These are phyloP conservation scores for Amanita muscaria DNA, from an alignment of 768 basidiomycete species.

Conservation along the genomic window DNA sequence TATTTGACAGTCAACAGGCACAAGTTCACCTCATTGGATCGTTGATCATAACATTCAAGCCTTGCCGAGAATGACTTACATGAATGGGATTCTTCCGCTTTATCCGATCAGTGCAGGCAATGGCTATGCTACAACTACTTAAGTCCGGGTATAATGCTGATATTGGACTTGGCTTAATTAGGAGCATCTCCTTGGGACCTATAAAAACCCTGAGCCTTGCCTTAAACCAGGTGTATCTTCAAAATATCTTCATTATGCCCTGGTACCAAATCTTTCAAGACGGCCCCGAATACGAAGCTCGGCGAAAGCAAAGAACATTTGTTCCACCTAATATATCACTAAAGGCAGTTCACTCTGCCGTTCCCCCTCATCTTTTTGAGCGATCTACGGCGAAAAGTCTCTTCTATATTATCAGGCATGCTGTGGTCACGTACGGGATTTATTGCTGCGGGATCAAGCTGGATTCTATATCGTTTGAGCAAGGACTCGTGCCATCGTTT, in stretches of 20 bases:
- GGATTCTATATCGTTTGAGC: conserved; percentile 12
- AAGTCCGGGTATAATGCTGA: no score
- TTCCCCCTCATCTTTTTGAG: conserved; percentile 39
- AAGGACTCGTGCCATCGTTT: background rate
- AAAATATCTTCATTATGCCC: conserved; percentile 26
- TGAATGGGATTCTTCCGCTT: background rate
- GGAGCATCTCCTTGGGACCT: no score
- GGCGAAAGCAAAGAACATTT: conserved; percentile 29
- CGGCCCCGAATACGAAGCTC: conserved; percentile 42
- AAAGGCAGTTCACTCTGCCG: conserved; percentile 37
- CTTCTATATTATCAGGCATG: conserved; percentile 34
- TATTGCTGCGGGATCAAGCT: conserved; percentile 32
- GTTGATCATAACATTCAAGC: no score
- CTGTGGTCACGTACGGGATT: conserved; percentile 29
- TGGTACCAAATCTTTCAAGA: conserved; percentile 38
- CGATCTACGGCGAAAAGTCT: conserved; percentile 35
- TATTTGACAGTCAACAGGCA: no score
- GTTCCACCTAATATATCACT: conserved; percentile 33
- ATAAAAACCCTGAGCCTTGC: background rate
- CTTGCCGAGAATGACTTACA: background rate
- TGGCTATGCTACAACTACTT: no score
- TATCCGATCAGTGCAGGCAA: conserved; percentile 5
- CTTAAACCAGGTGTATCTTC: no score
- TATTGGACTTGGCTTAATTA: no score
- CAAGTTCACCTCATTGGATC: no score